These are phyloP conservation scores for Hypomyces rosellus DNA, from an alignment of 2,329 filamentous ascomycete species.

Conservation along the genomic window DNA sequence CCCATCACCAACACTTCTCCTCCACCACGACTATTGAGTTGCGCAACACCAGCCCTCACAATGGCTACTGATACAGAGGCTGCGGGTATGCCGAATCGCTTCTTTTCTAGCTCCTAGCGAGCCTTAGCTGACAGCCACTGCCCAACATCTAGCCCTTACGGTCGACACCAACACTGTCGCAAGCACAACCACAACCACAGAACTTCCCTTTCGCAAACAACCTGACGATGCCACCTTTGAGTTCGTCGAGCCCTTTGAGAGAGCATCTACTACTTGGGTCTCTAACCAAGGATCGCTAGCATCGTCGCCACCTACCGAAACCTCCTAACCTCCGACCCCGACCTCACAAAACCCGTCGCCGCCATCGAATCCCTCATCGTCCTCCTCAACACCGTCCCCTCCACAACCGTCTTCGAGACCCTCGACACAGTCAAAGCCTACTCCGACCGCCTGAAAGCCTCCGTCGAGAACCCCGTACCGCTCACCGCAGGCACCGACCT, in stretches of 20 bases:
- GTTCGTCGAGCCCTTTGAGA: slow-evolving; percentile 15
- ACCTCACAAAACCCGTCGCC: slow-evolving; percentile 92
- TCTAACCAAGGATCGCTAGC: slow-evolving; percentile 25
- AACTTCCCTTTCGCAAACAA: slow-evolving; percentile 20
- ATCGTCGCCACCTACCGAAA: slow-evolving; percentile 51
- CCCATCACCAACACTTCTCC: no score
- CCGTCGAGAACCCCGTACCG: slow-evolving; percentile 82
- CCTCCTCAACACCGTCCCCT: slow-evolving; percentile 71
- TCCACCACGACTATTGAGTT: no score
- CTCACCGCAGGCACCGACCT: slow-evolving; percentile 91
- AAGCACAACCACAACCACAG: background rate
- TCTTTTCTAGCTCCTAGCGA: background rate
- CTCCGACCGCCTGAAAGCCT: slow-evolving; percentile 68
- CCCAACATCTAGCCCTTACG: background rate
- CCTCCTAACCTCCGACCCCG: slow-evolving; percentile 59
- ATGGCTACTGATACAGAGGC: background rate
- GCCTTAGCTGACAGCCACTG: background rate
- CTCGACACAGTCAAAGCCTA: slow-evolving; percentile 76
- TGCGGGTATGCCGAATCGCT: background rate
- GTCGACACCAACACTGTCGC: background rate
- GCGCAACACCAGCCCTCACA: no score
- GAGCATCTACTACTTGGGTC: background rate
- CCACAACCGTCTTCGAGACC: slow-evolving; percentile 88
- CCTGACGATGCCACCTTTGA: slow-evolving; percentile 27
- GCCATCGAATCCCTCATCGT: slow-evolving; percentile 88